phyloP scores from a whole-genome alignment of 2,329 filamentous ascomycete genomes.

The Phoma sp. region DNA sequence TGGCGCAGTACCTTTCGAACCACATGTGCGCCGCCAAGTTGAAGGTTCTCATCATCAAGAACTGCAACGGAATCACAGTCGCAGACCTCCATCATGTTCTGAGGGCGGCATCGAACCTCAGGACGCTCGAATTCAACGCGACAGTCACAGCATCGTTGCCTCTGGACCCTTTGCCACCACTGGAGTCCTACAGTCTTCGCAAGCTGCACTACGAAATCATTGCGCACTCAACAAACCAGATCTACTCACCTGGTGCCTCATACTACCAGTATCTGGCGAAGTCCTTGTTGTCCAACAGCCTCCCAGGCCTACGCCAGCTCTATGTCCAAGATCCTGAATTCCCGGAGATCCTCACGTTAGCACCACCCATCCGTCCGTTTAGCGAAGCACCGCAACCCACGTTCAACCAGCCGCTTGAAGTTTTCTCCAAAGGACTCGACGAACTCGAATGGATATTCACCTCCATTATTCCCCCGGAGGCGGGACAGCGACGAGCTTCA shows the following conservation, averaged over 20 bases:
- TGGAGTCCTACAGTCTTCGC: conserved; percentile 73
- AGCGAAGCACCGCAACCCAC: conserved; percentile 51
- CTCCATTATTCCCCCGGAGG: conserved; percentile 62
- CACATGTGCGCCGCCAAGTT: conserved; percentile 64
- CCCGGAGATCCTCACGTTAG: conserved; percentile 77
- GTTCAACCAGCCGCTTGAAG: conserved; percentile 65
- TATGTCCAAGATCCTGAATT: conserved; percentile 89
- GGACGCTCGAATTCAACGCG: conserved; percentile 65
- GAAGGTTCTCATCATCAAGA: conserved; percentile 72
- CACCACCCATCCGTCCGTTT: conserved; percentile 67
- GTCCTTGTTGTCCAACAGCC: conserved; percentile 77
- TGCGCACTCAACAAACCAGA: conserved; percentile 63
- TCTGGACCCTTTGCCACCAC: conserved; percentile 64
- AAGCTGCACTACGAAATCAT: conserved; percentile 86
- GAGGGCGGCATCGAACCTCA: conserved; percentile 63
- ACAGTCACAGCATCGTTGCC: conserved; percentile 66
- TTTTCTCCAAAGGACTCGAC: conserved; percentile 72
- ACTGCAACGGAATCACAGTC: conserved; percentile 71
- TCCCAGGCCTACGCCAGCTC: conserved; percentile 77
- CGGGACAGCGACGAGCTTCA: conserved; percentile 49
- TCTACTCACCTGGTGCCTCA: conserved; percentile 60
- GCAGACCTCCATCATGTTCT: conserved; percentile 68
- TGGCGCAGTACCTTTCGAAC: conserved; percentile 72
- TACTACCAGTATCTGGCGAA: conserved; percentile 88
- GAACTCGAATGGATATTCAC: conserved; percentile 75